Base-by-base conservation (phyloP, 1,284 basidiomycete genomes). In the Austroboletus niveus region DNA sequence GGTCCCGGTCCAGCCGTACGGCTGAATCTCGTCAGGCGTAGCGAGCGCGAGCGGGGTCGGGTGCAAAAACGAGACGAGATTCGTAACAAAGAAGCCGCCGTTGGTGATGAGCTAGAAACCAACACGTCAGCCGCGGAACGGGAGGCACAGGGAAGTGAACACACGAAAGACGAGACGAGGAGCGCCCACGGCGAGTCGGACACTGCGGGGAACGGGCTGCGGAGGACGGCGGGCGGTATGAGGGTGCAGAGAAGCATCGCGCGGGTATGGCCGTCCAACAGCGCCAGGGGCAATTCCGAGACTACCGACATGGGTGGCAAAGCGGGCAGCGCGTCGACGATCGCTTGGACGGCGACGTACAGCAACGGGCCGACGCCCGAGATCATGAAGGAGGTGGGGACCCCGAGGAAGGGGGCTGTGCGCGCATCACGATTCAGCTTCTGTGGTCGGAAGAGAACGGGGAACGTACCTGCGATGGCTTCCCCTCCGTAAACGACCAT, bases 401-500 rank as follows among this genome's bases (percentile, higher is more conserved):
- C 59, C 8, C 83, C 79, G 47, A 90, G 72, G 42, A 82, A 75
- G 20, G 88, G 83, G 15, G 75, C 88, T 89, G 57, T 17, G 5
- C 1, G 2, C 20, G 51, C 32, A 22, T 20, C 47, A 34, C 32
- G 14, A 10, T 32, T 12, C 12, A 8, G 12, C 12, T 12, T 32
- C 8, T 12, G 31, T 34, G 32, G 32, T 14, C n/a, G 11, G 35
- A 41, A 39, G 10, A 40, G 48, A 27, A 27, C 5, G 22, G 47
- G 40, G 38, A 17, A 30, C 71, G 49, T 57, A 87, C 87, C 77
- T 53, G 75, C 75, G 46, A 88, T 68, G 2, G 81, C 82, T 66
- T 89, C 86, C 11, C 87, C 87, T 15, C 87, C 88, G 60, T 83
- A 89, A 0, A 89, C 86, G 32, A 89, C 81, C 9, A 81, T 69